phyloP scores from a whole-genome alignment of 495 filamentous ascomycete species.

The Annulohypoxylon moriforme region DNA sequence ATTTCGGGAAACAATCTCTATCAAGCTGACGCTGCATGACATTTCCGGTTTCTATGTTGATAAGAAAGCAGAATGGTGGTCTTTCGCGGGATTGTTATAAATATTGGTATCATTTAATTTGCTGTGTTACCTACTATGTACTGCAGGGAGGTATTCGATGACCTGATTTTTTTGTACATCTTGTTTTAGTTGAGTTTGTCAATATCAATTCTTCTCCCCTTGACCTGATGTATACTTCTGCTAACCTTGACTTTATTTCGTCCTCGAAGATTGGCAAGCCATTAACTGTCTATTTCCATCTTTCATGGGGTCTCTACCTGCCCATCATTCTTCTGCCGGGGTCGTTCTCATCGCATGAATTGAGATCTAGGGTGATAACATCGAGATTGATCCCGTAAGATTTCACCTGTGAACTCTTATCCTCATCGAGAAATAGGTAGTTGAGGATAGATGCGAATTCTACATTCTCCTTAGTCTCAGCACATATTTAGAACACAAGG shows the following conservation, averaged over 20 bases:
- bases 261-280: background rate
- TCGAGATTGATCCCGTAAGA: too few relatives aligned
- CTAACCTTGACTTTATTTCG: background rate
- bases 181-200: background rate
- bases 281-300: background rate
- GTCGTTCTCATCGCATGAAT: background rate
- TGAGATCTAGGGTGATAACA: too few relatives aligned
- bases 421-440: background rate
- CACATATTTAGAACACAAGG: background rate
- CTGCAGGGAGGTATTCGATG: background rate
- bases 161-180: background rate
- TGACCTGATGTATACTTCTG: background rate
- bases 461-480: background rate
- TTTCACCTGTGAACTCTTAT: background rate
- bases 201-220: background rate
- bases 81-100: background rate
- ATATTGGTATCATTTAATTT: background rate
- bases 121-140: background rate
- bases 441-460: background rate
- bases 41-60: background rate
- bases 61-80: background rate
- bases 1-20: conserved; percentile 3
- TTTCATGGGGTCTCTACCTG: background rate
- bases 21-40: background rate
- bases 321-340: background rate